Base-by-base conservation (phyloP, 768 basidiomycete genomes). In the Lactarius quietus region DNA sequence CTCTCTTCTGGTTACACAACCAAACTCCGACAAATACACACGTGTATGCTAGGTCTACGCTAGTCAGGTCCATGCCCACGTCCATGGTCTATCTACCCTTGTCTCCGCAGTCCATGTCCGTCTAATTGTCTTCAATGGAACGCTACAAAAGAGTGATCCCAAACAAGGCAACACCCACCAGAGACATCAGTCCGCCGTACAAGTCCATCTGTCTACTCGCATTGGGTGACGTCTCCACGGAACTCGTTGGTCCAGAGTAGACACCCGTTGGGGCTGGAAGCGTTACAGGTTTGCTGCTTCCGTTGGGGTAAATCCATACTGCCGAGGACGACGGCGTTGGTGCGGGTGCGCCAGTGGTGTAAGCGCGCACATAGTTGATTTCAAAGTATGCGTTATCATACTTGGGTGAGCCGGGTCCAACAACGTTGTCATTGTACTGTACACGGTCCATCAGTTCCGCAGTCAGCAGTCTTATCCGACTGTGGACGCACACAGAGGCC, bases 381-480 rank as follows among this genome's bases (percentile, higher is more conserved):
- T 90, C 87, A 69, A 89, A 92, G 74, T 83, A 87, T 1, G 86
- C 85, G 17, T 79, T 68, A 73, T 83, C 83, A 73, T 80, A 86
- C 59, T 79, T 80, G n/a, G 81, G 81, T 61, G 80, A 78, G 17
- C 84, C 84, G 9, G 81, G 74, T 15, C 84, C 83, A 6, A 82
- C 78, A 28, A 88, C 85, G 70, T 81, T 81, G 71, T 83, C 81
- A 26, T 80, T 76, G 72, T 86, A 85, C 77, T 83, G 70, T 33
- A 62, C 5, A 29, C 18, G 33, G 15, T 1, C 2, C 17, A 14
- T 23, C 5, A 28, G 23, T 8, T 26, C 56, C 48, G 14, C 26
- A 7, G n/a, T 36, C 35, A 26, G 38, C 39, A 12, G 20, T 57
- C 6, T 6, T 23, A 43, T 31, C 38, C 12, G 23, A 33, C 29